Conservation (phyloP, 1,139 yeast genomes). For the Pichia sp. region DNA sequence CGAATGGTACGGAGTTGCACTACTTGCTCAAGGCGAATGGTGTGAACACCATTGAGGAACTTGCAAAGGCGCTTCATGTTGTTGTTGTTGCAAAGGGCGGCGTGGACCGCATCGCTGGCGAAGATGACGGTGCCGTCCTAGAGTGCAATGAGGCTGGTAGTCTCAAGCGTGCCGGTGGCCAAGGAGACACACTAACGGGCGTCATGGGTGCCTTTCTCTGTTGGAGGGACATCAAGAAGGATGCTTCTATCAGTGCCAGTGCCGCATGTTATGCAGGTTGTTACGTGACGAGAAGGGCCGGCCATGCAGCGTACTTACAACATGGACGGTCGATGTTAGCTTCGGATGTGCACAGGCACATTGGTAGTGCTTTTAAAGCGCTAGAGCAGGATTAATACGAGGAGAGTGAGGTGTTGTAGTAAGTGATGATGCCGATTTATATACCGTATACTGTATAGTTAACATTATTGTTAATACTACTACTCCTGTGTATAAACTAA, state of each 20-base stretch:
- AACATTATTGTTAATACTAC: no score
- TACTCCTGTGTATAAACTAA: no score
- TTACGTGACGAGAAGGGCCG: conserved; percentile 58
- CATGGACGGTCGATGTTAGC: conserved; percentile 82
- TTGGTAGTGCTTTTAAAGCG: no score
- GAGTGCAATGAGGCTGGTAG: conserved; percentile 51
- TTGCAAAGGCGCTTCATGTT: conserved; percentile 54
- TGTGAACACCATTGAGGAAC: conserved; percentile 11
- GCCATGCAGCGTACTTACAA: conserved; percentile 53
- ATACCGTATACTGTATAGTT: no score
- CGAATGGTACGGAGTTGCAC: conserved; percentile 76
- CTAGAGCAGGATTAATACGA: no score
- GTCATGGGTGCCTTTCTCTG: conserved; percentile 60
- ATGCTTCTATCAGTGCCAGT: no score
- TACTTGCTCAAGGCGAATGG: not conserved
- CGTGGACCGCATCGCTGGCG: conserved; percentile 50
- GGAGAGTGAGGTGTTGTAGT: no score
- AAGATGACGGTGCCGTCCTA: conserved; percentile 43
- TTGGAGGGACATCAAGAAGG: no score
- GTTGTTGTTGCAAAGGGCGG: conserved; percentile 69
- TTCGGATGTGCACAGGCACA: conserved; percentile 65
- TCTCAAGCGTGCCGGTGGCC: conserved; percentile 74
- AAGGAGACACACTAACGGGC: conserved; percentile 78
- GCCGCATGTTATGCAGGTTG: conserved; percentile 77
- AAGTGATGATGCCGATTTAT: no score